phyloP scores from a whole-genome alignment of 306 rosid species.

The Lagenaria siceraria region DNA sequence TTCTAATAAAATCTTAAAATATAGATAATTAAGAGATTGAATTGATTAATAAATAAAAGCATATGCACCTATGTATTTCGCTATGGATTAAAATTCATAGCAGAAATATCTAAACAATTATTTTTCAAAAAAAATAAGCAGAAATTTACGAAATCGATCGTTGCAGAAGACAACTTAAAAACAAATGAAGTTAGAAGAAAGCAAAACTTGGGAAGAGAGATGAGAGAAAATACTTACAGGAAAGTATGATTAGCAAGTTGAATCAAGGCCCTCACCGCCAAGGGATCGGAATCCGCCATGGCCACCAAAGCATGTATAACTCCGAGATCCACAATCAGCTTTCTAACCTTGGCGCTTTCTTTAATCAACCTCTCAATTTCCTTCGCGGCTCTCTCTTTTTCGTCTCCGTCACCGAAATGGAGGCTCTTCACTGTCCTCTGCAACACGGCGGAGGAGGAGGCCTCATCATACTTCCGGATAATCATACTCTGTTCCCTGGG shows the following conservation, averaged over 20 bases:
- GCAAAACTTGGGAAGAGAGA: too few species aligned
- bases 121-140: too few species aligned
- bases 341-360: slow-evolving; percentile 47
- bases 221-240: slow-evolving; percentile 28
- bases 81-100: too few species aligned
- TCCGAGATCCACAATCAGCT: slow-evolving; percentile 62
- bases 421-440: slow-evolving; percentile 79
- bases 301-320: slow-evolving; percentile 74
- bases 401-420: slow-evolving; percentile 77
- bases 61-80: too few species aligned
- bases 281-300: slow-evolving; percentile 43
- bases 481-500: slow-evolving; percentile 7
- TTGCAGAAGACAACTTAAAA: too few species aligned
- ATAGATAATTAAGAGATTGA: too few species aligned
- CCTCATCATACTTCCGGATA: slow-evolving; percentile 13
- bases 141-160: too few species aligned
- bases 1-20: too few species aligned
- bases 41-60: too few species aligned
- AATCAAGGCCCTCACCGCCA: slow-evolving; percentile 43
- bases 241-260: slow-evolving; percentile 58
- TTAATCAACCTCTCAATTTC: slow-evolving; percentile 54
- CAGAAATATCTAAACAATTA: too few species aligned
- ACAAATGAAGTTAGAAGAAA: too few species aligned
- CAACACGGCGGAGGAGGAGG: slow-evolving; percentile 15
- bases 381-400: slow-evolving; percentile 54